Evolutionary conservation across 106 monocot genomes (phyloP).

Genomic region (Apostasia shenzhenica): DNA sequence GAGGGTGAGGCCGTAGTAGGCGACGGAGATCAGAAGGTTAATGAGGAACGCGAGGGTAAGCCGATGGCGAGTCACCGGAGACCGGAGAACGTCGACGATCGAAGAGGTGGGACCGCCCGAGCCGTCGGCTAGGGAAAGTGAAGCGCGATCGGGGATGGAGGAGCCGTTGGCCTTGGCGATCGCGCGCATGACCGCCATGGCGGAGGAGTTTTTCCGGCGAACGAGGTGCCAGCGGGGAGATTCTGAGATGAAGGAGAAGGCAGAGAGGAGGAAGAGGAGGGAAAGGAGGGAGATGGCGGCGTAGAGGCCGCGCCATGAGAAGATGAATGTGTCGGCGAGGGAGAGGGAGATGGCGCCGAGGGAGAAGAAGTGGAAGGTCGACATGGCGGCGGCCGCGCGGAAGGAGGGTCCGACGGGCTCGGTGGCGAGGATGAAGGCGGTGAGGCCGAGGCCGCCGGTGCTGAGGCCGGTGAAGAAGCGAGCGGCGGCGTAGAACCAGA

Average conservation of each 20-base stretch:
- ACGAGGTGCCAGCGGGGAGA: slow-evolving; percentile 94
- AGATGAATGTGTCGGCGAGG: slow-evolving; percentile 28
- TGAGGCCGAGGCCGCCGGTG: slow-evolving; percentile 75
- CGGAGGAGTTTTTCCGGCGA: slow-evolving; percentile 25
- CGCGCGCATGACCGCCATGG: slow-evolving; percentile 41
- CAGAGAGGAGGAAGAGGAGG: slow-evolving; percentile 38
- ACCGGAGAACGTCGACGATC: slow-evolving; percentile 12
- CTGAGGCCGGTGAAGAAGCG: slow-evolving; percentile 79
- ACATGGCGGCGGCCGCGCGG: slow-evolving; percentile 67
- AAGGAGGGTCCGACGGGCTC: slow-evolving; percentile 63
- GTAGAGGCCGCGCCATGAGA: slow-evolving; percentile 64
- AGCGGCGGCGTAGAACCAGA: slow-evolving; percentile 45
- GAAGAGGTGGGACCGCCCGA: neutral
- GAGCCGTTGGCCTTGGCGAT: slow-evolving; percentile 43
- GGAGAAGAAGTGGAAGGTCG: slow-evolving; percentile 94
- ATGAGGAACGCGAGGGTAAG: slow-evolving; percentile 5
- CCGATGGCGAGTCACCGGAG: slow-evolving; percentile 1
- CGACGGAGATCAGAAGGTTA: slow-evolving; percentile 13
- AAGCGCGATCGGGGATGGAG: slow-evolving; percentile 22
- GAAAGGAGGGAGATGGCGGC: slow-evolving; percentile 58
- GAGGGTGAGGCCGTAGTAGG: slow-evolving; percentile 19
- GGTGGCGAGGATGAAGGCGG: slow-evolving; percentile 84
- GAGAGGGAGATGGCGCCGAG: slow-evolving; percentile 46
- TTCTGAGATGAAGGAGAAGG: slow-evolving; percentile 74
- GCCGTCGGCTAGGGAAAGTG: slow-evolving; percentile 31